Percentiles rank a stretch among this genome's conserved stretches.
Evolutionary conservation across 2,329 filamentous ascomycete genomes (phyloP).

Genomic region (Stemphylium beticola): DNA sequence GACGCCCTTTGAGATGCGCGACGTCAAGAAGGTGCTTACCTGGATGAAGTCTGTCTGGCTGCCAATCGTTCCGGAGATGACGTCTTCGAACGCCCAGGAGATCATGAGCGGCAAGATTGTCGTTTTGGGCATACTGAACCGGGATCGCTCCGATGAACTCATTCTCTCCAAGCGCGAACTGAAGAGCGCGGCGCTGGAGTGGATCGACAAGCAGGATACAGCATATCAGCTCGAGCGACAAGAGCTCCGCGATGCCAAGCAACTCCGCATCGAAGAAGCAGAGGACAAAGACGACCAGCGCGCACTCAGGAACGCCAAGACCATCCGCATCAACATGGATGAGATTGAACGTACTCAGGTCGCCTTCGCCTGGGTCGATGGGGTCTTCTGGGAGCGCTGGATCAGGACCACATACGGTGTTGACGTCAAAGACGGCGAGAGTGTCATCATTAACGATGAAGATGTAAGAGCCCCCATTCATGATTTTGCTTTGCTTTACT

Average conservation of each 20-base stretch:
- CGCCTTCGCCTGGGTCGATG: conserved; percentile 95
- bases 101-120: conserved; percentile 95
- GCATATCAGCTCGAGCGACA: conserved; percentile 92
- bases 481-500: conserved; percentile 4
- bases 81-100: conserved; percentile 86
- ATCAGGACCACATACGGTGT: conserved; percentile 93
- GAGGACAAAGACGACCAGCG: conserved; percentile 91
- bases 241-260: conserved; percentile 91
- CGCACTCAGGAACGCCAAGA: conserved; percentile 84
- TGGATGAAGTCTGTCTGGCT: conserved; percentile 99
- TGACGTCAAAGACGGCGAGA: conserved; percentile 82
- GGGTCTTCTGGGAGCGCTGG: conserved; percentile 97
- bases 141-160: conserved; percentile 81
- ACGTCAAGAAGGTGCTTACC: conserved; percentile 76
- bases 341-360: conserved; percentile 87
- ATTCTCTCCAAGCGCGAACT: conserved; percentile 81
- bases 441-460: conserved; percentile 96
- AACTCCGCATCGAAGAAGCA: conserved; percentile 93
- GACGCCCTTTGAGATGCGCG: conserved; percentile 89
- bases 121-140: conserved; percentile 87
- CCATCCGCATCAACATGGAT: conserved; percentile 89
- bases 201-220: conserved; percentile 96
- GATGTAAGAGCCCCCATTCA: conserved; percentile 70
- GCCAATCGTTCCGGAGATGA: conserved; percentile 92
- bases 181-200: conserved; percentile 93